These are phyloP conservation scores for Populus trichocarpa DNA, from an alignment of 441 rosid species.

Conservation along the genomic window DNA sequence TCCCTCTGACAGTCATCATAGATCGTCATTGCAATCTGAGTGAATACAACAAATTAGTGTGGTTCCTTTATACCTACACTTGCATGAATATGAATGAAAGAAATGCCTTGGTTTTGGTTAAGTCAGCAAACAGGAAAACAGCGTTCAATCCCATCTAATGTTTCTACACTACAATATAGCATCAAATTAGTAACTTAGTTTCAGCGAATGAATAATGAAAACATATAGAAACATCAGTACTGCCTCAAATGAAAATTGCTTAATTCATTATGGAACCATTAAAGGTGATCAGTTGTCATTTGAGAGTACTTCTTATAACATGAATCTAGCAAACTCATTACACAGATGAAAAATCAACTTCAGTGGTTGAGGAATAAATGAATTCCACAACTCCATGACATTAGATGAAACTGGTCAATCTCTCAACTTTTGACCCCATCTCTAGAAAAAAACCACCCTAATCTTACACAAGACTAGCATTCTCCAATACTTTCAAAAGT, in stretches of 20 bases:
- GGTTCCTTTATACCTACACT: conserved; percentile 26
- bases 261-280: neutral
- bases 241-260: neutral
- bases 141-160: conserved; percentile 1
- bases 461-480: neutral
- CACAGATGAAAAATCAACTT: neutral
- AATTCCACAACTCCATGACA: neutral
- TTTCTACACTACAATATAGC: neutral
- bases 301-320: neutral
- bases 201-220: neutral
- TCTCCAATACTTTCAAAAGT: conserved; percentile 18
- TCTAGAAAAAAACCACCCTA: conserved; percentile 10
- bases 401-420: neutral
- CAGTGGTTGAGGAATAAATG: neutral
- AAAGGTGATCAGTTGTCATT: neutral
- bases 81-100: conserved; percentile 20
- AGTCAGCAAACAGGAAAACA: neutral
- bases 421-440: conserved; percentile 3
- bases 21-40: conserved; percentile 98
- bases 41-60: conserved; percentile 56
- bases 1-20: conserved; percentile 69
- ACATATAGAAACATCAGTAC: neutral
- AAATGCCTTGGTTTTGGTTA: conserved; percentile 19
- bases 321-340: neutral
- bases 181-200: neutral